Conservation (phyloP, 768 basidiomycete species). For the Boletus patriciae region DNA sequence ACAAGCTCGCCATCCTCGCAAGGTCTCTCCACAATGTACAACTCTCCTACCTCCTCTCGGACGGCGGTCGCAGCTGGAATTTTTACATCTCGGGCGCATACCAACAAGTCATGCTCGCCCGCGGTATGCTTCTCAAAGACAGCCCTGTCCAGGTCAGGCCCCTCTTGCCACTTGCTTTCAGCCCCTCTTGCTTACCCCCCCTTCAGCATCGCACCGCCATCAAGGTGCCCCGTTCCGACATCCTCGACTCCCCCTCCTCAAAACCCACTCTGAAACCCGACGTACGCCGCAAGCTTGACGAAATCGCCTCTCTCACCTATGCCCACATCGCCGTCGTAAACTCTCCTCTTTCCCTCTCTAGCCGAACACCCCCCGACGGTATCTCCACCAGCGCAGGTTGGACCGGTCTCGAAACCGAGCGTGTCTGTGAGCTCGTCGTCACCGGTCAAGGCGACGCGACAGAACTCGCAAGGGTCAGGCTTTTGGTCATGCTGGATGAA, state of each 20-base stretch:
- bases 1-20: slow-evolving; percentile 76
- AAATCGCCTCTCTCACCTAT: slow-evolving; percentile 88
- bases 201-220: slow-evolving; percentile 78
- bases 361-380: slow-evolving; percentile 73
- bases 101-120: slow-evolving; percentile 88
- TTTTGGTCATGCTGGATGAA: slow-evolving; percentile 94
- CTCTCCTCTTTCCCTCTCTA: slow-evolving; percentile 71
- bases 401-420: slow-evolving; percentile 91
- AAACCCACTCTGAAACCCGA: slow-evolving; percentile 80
- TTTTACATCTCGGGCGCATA: slow-evolving; percentile 90
- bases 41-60: slow-evolving; percentile 72
- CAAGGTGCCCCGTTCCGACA: slow-evolving; percentile 89
- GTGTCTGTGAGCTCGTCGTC: slow-evolving; percentile 89
- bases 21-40: slow-evolving; percentile 82
- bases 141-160: slow-evolving; percentile 74
- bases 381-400: slow-evolving; percentile 77
- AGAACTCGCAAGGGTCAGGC: slow-evolving; percentile 84
- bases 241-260: slow-evolving; percentile 80
- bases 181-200: slow-evolving; percentile 19
- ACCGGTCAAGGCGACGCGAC: slow-evolving; percentile 88
- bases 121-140: slow-evolving; percentile 87
- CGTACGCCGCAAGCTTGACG: slow-evolving; percentile 84
- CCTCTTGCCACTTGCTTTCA: neutral
- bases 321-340: slow-evolving; percentile 95
- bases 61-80: slow-evolving; percentile 73